phyloP scores from a whole-genome alignment of 768 basidiomycete genomes.

The Xerocomellus dryophilus region DNA sequence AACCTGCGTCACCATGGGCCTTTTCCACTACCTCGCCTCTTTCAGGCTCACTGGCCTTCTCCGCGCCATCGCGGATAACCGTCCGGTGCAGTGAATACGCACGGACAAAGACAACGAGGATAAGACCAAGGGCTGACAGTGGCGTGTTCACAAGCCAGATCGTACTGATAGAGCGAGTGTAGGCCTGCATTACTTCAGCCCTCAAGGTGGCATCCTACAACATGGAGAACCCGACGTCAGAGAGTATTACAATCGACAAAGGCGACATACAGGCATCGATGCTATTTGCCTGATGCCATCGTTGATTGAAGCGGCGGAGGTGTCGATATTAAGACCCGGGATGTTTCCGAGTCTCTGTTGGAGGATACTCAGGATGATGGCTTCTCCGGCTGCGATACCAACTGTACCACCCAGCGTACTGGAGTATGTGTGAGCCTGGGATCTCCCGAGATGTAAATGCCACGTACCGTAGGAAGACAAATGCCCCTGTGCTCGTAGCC shows the following conservation, averaged over 20 bases:
- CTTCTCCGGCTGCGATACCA: slow-evolving; percentile 70
- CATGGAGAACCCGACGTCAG: slow-evolving; percentile 2
- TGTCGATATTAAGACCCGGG: slow-evolving; percentile 32
- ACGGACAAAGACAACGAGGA: slow-evolving; percentile 34
- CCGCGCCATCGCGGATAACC: slow-evolving; percentile 12
- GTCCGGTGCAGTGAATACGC: slow-evolving; percentile 36
- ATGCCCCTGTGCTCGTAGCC: slow-evolving; percentile 41
- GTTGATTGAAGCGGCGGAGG: slow-evolving; percentile 44
- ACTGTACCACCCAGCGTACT: slow-evolving; percentile 73
- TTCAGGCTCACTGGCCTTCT: slow-evolving; percentile 29
- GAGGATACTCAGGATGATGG: slow-evolving; percentile 59
- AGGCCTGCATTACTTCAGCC: slow-evolving; percentile 36
- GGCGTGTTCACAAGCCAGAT: slow-evolving; percentile 41
- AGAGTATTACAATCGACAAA: slow-evolving; percentile 1
- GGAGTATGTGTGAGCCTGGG: not conserved
- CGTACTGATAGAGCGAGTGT: slow-evolving; percentile 34
- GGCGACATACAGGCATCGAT: slow-evolving; percentile 22
- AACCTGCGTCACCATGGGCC: not conserved
- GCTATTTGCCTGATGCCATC: slow-evolving; percentile 47
- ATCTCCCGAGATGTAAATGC: not conserved
- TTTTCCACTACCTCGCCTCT: slow-evolving; percentile 12
- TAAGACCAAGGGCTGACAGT: slow-evolving; percentile 31
- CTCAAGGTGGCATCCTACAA: slow-evolving; percentile 30
- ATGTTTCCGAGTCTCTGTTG: slow-evolving; percentile 15
- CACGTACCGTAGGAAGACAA: slow-evolving; percentile 32